Base-by-base conservation (phyloP, 2,329 filamentous ascomycete species). In the Pyrenophora seminiperda region DNA sequence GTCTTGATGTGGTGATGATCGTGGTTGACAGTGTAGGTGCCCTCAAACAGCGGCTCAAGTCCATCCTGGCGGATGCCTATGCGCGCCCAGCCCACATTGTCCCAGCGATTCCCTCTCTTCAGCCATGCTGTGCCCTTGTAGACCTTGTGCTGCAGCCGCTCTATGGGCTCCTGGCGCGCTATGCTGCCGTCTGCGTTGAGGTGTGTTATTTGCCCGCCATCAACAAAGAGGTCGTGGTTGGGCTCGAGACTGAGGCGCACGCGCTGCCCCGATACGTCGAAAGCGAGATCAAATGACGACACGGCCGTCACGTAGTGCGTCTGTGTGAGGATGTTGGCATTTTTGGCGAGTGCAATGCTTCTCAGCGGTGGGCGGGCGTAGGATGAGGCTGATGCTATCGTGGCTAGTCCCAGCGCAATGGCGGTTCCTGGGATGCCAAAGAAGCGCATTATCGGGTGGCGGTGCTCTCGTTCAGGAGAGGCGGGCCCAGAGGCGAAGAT, bases 1-100 rank as follows among this genome's bases (percentile, higher is more conserved):
- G 90, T 84, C 67, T 95, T 88, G 42, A 99, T 80, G 71, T 97
- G 91, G 73, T 99, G 91, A 62, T 92, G 85, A 67, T 96, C 85
- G 47, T 88, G 85, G 65, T 89, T 78, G 30, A 97, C 76, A 27
- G 87, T 86, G 71, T 97, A 97, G 2, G 88, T 88, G 44, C 94
- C 94, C 73, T 97, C 90, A 62, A 99, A 99, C 22, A 96, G 73
- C 17, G 94, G 94, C 13, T 82, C 70, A 33, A 78, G 73, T 2
- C 94, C 94, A 75, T 99, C 94, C 56, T 81, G 79, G 61, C 84
- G 82, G 9, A 99, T 78, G 39, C 86, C 84, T 54, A 97, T 85
- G 50, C 94, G 83, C 34, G 93, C 90, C 90, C 90, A 97, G 36
- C 94, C 94, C 13, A 87, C 88, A 58, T 87, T 85, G 47, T 84